These are phyloP conservation scores for Halophytophthora polymorphica DNA, from an alignment of 352 stramenopile genomes.

Conservation along the genomic window DNA sequence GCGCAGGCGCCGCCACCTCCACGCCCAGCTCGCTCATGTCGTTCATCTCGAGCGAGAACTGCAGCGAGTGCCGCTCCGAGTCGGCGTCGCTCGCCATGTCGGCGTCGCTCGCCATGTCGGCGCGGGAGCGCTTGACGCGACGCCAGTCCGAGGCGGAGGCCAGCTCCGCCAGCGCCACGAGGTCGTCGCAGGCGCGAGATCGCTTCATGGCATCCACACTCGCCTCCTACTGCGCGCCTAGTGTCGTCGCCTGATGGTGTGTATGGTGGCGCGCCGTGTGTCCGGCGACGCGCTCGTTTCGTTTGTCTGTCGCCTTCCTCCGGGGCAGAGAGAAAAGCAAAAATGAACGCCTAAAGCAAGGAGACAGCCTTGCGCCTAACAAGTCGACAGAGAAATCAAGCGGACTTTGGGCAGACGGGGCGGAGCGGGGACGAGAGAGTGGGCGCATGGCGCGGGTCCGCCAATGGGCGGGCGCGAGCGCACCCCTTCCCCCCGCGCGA, in stretches of 20 bases:
- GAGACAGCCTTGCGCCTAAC: slow-evolving; percentile 14
- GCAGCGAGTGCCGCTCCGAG: slow-evolving; percentile 13
- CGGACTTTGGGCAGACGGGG: neutral
- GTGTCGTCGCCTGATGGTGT: no score
- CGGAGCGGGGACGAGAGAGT: neutral
- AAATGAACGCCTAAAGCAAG: slow-evolving; percentile 22
- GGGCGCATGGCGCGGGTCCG: no score
- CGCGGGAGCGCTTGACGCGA: slow-evolving; percentile 27
- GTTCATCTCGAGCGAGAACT: slow-evolving; percentile 22
- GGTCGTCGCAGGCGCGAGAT: slow-evolving; percentile 66
- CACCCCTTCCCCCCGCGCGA: slow-evolving; percentile 12
- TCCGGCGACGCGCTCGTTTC: neutral
- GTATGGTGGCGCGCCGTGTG: neutral
- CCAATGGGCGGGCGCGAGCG: no score
- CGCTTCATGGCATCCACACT: slow-evolving; percentile 48
- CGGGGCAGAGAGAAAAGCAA: slow-evolving; percentile 17
- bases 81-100: slow-evolving; percentile 12
- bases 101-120: slow-evolving; percentile 4
- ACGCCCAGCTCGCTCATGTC: slow-evolving; percentile 1
- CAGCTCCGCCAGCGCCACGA: slow-evolving; percentile 46
- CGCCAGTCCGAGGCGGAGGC: neutral
- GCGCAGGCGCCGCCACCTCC: neutral
- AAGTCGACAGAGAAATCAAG: slow-evolving; percentile 14
- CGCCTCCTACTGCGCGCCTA: no score
- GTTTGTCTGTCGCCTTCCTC: neutral